phyloP scores from a whole-genome alignment of 495 filamentous ascomycete species.

The Penicillium chermesinum region DNA sequence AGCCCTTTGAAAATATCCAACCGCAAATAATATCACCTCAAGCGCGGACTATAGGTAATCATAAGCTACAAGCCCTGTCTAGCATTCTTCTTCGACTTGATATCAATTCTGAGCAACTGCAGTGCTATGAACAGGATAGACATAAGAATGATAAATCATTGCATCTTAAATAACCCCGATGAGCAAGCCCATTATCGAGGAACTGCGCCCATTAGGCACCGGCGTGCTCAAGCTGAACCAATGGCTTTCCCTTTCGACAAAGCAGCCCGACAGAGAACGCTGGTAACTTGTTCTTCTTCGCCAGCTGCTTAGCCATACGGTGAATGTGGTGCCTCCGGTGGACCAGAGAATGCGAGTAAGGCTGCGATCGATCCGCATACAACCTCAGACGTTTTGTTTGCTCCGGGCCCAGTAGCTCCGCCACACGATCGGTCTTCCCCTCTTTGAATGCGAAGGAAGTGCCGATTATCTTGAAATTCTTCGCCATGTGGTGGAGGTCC shows the following conservation, averaged over 20 bases:
- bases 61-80: no score
- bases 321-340: conserved; percentile 22
- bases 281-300: conserved; percentile 16
- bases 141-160: not conserved
- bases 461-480: conserved; percentile 25
- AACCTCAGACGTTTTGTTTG: conserved; percentile 11
- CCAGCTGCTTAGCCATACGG: conserved; percentile 14
- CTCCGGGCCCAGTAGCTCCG: conserved; percentile 3
- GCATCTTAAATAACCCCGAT: no score
- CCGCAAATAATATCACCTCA: no score
- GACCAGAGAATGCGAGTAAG: conserved; percentile 16
- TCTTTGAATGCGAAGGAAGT: conserved; percentile 27
- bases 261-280: conserved; percentile 11
- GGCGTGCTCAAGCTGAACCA: conserved; percentile 1
- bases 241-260: conserved; percentile 18
- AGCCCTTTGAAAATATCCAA: no score
- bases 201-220: not conserved
- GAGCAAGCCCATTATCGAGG: not conserved
- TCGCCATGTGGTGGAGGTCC: conserved; percentile 20
- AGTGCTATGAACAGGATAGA: not conserved
- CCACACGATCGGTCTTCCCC: conserved; percentile 13
- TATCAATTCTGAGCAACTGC: not conserved
- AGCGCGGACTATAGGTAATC: no score
- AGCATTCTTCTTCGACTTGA: not conserved
- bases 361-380: conserved; percentile 23